Conservation (phyloP, 2,329 filamentous ascomycete genomes). For the Exophiala sideris region DNA sequence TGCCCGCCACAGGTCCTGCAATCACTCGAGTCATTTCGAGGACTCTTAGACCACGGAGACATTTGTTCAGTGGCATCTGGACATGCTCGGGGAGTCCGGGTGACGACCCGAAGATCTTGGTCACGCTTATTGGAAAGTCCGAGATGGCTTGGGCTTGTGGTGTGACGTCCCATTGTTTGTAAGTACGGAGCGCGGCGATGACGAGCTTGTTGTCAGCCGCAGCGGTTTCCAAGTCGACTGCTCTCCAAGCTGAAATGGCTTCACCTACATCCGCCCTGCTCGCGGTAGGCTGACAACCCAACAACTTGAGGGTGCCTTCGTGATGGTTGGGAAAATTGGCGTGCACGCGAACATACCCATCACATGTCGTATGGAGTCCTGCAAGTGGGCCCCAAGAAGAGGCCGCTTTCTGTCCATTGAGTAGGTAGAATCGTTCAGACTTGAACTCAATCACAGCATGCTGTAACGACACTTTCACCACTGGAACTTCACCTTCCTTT, state of each 20-base stretch:
- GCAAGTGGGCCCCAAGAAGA: conserved; percentile 46
- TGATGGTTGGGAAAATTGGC: conserved; percentile 54
- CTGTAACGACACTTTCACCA: conserved; percentile 42
- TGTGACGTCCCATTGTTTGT: conserved; percentile 50
- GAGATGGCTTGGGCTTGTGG: conserved; percentile 46
- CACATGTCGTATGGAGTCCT: conserved; percentile 50
- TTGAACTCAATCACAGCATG: conserved; percentile 54
- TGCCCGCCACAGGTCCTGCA: conserved; percentile 38
- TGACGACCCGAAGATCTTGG: conserved; percentile 31
- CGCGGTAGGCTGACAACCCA: conserved; percentile 38
- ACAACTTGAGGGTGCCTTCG: conserved; percentile 41
- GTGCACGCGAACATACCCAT: conserved; percentile 56
- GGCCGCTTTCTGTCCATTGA: conserved; percentile 38
- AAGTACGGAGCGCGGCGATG: conserved; percentile 51
- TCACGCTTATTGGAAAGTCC: conserved; percentile 47
- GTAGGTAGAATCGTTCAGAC: conserved; percentile 49
- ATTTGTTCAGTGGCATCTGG: conserved; percentile 26
- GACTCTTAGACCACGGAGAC: conserved; percentile 41
- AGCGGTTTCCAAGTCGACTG: conserved; percentile 48
- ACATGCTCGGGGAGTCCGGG: neutral
- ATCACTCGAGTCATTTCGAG: conserved; percentile 40
- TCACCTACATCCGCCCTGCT: conserved; percentile 40
- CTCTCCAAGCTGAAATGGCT: conserved; percentile 41
- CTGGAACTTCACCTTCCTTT: conserved; percentile 32
- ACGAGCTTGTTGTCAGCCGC: conserved; percentile 43